Conservation (phyloP, 805 yeast species). For the Saturnispora halmiae region DNA sequence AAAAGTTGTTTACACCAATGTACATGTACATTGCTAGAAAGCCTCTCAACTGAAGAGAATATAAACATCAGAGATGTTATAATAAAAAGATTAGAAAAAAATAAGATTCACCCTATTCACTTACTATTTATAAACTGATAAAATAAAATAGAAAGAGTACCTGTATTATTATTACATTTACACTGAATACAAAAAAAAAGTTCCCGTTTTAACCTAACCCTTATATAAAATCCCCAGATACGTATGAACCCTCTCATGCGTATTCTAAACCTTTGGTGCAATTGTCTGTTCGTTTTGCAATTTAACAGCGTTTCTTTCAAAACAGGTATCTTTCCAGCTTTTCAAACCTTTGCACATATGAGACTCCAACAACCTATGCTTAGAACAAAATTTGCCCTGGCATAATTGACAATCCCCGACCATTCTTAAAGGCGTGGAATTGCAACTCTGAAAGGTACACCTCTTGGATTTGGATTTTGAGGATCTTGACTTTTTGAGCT, state of each 20-base stretch:
- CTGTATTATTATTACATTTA: too few relatives aligned
- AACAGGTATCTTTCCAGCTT: conserved; percentile 72
- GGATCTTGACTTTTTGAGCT: conserved; percentile 16
- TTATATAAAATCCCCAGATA: too few relatives aligned
- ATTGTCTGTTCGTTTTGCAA: conserved; percentile 81
- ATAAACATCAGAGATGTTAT: background rate
- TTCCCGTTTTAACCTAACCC: too few relatives aligned
- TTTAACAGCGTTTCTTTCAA: conserved; percentile 76
- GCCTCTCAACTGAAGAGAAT: conserved; percentile 38
- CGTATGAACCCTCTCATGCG: too few relatives aligned
- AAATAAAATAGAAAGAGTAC: too few relatives aligned
- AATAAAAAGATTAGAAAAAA: background rate
- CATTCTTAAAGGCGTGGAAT: conserved; percentile 52
- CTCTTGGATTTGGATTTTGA: conserved; percentile 34
- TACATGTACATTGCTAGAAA: conserved; percentile 84
- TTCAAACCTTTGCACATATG: conserved; percentile 74
- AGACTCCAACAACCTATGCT: conserved; percentile 78
- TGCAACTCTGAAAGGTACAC: conserved; percentile 51
- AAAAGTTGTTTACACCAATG: conserved; percentile 94
- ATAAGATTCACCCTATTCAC: too few relatives aligned
- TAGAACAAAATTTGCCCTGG: conserved; percentile 76
- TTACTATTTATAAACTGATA: too few relatives aligned
- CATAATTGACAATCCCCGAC: conserved; percentile 84
- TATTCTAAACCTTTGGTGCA: conserved; percentile 55
- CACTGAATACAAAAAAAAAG: too few relatives aligned